phyloP scores from a whole-genome alignment of 106 monocot species.

The Acorus calamus region DNA sequence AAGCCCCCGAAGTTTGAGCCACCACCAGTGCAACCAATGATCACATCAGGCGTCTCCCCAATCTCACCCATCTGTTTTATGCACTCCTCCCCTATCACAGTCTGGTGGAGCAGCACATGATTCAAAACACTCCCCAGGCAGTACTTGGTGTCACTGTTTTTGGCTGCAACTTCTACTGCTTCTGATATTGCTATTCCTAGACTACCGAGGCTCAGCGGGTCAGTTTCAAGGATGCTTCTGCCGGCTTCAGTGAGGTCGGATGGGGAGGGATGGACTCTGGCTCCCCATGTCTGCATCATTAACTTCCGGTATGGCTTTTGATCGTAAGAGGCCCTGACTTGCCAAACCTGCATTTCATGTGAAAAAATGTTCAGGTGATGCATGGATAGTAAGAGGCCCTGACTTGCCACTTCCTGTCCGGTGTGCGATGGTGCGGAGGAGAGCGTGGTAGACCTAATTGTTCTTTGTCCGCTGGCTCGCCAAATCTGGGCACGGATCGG shows the following conservation, averaged over 20 bases:
- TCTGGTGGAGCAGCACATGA: conserved; percentile 79
- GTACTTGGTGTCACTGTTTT: conserved; percentile 55
- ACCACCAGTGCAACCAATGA: conserved; percentile 82
- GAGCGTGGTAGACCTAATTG: too few species aligned
- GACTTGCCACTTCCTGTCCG: too few species aligned
- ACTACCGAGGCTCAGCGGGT: conserved; percentile 67
- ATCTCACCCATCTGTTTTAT: conserved; percentile 52
- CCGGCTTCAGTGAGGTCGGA: conserved; percentile 47
- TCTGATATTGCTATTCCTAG: conserved; percentile 89
- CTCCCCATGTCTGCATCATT: conserved; percentile 99
- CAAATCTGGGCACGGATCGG: too few species aligned
- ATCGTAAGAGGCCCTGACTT: conserved; percentile 81
- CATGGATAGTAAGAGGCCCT: background rate
- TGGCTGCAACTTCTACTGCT: conserved; percentile 68
- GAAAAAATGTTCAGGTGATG: background rate
- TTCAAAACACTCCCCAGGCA: conserved; percentile 84
- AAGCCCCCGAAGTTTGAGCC: conserved; percentile 83
- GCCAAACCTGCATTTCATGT: conserved; percentile 54
- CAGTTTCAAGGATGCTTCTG: conserved; percentile 36
- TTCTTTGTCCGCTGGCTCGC: too few species aligned
- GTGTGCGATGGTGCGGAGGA: too few species aligned
- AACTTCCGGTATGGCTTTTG: conserved; percentile 74
- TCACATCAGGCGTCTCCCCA: conserved; percentile 56
- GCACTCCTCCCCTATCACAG: conserved; percentile 84
- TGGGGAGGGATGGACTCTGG: conserved; percentile 79